A percentile compares a stretch with the other conserved stretches of the same genome.
Evolutionary conservation across 768 basidiomycete genomes (phyloP).

Genomic region (Russula compacta): DNA sequence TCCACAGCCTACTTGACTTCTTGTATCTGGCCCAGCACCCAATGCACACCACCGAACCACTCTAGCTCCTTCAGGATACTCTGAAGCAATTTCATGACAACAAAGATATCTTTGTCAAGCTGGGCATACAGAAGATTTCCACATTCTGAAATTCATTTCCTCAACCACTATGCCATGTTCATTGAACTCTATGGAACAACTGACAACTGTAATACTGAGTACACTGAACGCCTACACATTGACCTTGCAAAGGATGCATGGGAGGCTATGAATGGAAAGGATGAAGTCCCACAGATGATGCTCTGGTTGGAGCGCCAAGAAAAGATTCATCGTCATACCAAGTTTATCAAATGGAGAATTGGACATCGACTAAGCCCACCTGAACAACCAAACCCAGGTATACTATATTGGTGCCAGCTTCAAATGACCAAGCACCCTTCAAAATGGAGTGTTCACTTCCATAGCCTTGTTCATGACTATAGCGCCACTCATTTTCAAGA

Average conservation of each 20-base stretch:
- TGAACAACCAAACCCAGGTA: neutral
- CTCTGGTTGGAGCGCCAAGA: neutral
- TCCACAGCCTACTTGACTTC: neutral
- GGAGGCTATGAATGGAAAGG: constrained; percentile 2
- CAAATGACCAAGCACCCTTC: neutral
- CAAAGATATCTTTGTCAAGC: constrained; percentile 22
- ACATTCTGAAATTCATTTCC: constrained; percentile 22
- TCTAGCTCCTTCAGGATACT: constrained; percentile 10
- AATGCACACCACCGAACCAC: constrained; percentile 16
- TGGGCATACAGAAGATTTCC: constrained; percentile 20
- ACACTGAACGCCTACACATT: neutral
- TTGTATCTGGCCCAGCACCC: constrained; percentile 2
- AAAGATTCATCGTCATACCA: neutral
- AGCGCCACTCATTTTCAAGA: neutral
- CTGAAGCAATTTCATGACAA: constrained; percentile 20
- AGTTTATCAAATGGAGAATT: neutral
- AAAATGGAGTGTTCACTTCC: neutral
- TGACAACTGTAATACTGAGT: neutral
- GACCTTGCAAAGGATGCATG: constrained; percentile 20
- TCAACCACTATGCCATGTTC: constrained; percentile 18
- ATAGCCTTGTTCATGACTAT: neutral
- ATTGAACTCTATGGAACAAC: constrained; percentile 51
- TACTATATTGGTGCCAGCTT: neutral
- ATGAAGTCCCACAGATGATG: neutral
- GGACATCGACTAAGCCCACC: neutral